Evolutionary conservation across 495 filamentous ascomycete genomes (phyloP).

Genomic region (Penicillium canariense): DNA sequence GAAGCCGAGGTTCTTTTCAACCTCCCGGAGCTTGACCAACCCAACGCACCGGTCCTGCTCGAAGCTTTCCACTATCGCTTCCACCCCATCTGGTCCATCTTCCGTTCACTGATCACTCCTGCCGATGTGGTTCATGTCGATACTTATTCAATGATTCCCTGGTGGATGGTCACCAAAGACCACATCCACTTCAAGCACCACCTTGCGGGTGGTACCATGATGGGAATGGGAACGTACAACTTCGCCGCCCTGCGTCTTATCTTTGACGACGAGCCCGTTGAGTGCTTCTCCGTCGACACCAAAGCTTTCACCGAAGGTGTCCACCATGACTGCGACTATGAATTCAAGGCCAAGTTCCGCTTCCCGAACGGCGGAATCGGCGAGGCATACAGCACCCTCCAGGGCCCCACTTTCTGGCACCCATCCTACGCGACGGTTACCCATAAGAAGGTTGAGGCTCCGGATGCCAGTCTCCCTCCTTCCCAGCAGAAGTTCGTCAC

Average conservation of each 20-base stretch:
- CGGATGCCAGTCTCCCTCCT: constrained; percentile 20
- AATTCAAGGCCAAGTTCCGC: constrained; percentile 37
- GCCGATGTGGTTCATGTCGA: constrained; percentile 37
- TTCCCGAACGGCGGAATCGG: constrained; percentile 48
- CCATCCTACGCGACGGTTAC: constrained; percentile 17
- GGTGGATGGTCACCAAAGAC: constrained; percentile 27
- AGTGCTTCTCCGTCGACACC: constrained; percentile 36
- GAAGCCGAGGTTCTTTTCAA: constrained; percentile 49
- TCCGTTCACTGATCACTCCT: constrained; percentile 41
- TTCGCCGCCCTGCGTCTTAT: constrained; percentile 38
- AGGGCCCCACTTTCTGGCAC: constrained; percentile 18
- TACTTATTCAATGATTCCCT: constrained; percentile 27
- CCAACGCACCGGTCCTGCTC: constrained; percentile 38
- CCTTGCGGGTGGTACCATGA: constrained; percentile 51
- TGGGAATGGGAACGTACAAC: constrained; percentile 53
- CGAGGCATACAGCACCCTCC: constrained; percentile 34
- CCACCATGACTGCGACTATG: constrained; percentile 34
- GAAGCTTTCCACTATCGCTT: constrained; percentile 54
- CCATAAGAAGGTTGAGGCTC: constrained; percentile 22
- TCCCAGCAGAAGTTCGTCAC: constrained; percentile 29
- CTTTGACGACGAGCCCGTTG: constrained; percentile 36
- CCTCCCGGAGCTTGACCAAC: constrained; percentile 26
- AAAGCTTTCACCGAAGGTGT: constrained; percentile 27
- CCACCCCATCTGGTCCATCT: constrained; percentile 43
- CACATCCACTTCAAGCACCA: constrained; percentile 55